A percentile compares a stretch with the other conserved stretches of the same genome.
These are phyloP conservation scores for Candida sithepensis DNA, from an alignment of 805 yeast species.

Conservation along the genomic window DNA sequence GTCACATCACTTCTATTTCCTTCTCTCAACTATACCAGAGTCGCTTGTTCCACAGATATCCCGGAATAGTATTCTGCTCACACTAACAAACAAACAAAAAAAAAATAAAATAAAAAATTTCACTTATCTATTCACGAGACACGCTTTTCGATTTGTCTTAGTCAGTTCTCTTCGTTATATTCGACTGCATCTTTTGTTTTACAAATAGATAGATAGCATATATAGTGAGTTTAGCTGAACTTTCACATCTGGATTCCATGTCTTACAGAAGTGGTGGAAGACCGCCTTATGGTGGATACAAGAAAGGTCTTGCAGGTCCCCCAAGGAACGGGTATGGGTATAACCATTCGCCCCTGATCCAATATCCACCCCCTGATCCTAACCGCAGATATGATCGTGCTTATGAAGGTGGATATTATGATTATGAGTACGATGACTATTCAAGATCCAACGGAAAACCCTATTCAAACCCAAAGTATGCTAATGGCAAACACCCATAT, in stretches of 20 bases:
- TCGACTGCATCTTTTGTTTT: too few species aligned
- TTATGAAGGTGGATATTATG: neutral
- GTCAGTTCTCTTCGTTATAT: neutral
- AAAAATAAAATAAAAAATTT: too few species aligned
- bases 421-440: neutral
- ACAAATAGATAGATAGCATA: neutral
- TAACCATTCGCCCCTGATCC: neutral
- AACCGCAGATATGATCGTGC: neutral
- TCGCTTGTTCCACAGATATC: too few species aligned
- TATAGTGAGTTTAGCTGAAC: neutral
- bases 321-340: neutral
- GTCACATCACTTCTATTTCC: too few species aligned
- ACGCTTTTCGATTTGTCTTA: neutral
- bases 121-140: neutral
- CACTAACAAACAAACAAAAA: too few species aligned
- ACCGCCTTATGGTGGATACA: conserved; percentile 2
- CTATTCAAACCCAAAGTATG: neutral
- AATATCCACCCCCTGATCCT: neutral
- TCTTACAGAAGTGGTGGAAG: conserved; percentile 10
- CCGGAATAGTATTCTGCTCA: too few species aligned
- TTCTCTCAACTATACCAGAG: too few species aligned
- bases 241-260: conserved; percentile 1
- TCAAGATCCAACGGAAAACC: neutral
- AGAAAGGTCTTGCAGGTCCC: neutral
- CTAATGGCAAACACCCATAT: neutral